A percentile compares a stretch with the other conserved stretches of the same genome.
Evolutionary conservation across 228 moss, liverwort and hornwort genomes (phyloP).

Genomic region (Sphagnum fallax): DNA sequence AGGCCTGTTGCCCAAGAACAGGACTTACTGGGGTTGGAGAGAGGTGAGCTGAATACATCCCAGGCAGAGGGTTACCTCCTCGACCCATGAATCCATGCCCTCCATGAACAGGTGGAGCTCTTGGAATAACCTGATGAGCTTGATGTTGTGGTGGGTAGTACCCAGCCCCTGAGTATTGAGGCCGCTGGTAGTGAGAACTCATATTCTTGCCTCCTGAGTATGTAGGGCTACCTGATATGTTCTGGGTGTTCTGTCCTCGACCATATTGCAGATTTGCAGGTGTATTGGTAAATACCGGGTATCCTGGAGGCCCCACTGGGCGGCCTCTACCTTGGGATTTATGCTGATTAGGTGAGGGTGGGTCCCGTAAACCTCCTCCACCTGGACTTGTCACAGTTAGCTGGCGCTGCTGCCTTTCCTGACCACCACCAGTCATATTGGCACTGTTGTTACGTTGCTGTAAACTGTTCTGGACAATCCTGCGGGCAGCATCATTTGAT

Average conservation of each 20-base stretch:
- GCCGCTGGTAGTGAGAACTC: slow-evolving; percentile 27
- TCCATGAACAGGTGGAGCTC: slow-evolving; percentile 10
- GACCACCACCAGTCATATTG: slow-evolving; percentile 19
- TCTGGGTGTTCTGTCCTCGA: no score
- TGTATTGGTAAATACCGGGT: slow-evolving; percentile 27
- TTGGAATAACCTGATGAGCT: slow-evolving; percentile 35
- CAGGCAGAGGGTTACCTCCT: slow-evolving; percentile 33
- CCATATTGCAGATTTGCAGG: no score
- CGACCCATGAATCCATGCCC: slow-evolving; percentile 61
- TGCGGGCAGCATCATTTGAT: slow-evolving; percentile 86
- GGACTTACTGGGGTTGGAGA: slow-evolving; percentile 24
- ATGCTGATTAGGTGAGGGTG: slow-evolving; percentile 38
- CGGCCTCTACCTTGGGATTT: slow-evolving; percentile 14
- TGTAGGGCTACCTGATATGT: not conserved
- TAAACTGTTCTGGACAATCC: slow-evolving; percentile 68
- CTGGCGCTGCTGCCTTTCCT: slow-evolving; percentile 54
- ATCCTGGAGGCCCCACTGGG: slow-evolving; percentile 19
- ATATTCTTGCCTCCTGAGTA: slow-evolving; percentile 26
- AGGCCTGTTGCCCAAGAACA: slow-evolving; percentile 37
- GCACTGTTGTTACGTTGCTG: slow-evolving; percentile 37
- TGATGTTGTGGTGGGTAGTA: slow-evolving; percentile 44
- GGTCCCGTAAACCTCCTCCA: slow-evolving; percentile 44
- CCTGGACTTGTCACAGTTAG: slow-evolving; percentile 33
- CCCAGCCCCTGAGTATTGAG: slow-evolving; percentile 57
- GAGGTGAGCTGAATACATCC: slow-evolving; percentile 27